Evolutionary conservation across 352 stramenopile genomes (phyloP).

Genomic region (Saprolegnia parasitica): DNA sequence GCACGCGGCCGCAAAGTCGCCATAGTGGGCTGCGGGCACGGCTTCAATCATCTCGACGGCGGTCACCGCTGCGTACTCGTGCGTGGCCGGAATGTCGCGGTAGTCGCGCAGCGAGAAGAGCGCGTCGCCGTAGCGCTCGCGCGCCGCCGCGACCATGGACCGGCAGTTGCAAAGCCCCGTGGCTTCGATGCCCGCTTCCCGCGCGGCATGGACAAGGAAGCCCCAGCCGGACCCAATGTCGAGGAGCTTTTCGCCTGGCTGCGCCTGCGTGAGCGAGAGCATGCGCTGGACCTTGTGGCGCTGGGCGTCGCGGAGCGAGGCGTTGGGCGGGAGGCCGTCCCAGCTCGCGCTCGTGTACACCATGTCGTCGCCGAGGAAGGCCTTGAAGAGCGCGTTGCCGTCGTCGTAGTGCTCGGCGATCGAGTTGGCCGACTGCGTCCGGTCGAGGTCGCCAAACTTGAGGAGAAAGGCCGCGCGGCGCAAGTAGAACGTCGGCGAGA

Average conservation of each 20-base stretch:
- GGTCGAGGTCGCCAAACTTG: conserved; percentile 18
- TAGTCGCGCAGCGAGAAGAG: conserved; percentile 31
- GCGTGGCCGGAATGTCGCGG: conserved; percentile 32
- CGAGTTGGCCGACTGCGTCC: conserved; percentile 33
- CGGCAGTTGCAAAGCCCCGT: conserved; percentile 29
- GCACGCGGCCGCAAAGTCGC: conserved; percentile 34
- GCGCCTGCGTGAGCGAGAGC: conserved; percentile 31
- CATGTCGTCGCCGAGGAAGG: conserved; percentile 37
- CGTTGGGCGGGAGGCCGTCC: conserved; percentile 2
- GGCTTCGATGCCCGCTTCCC: conserved; percentile 32
- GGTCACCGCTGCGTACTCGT: conserved; percentile 34
- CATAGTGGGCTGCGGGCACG: conserved; percentile 31
- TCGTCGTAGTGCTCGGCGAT: conserved; percentile 39
- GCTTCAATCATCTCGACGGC: conserved; percentile 40
- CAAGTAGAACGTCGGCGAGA: conserved; percentile 19
- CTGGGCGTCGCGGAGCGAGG: conserved; percentile 20
- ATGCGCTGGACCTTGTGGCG: conserved; percentile 35
- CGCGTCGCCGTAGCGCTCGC: conserved; percentile 1
- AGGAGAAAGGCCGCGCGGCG: conserved; percentile 22
- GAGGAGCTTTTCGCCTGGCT: conserved; percentile 33
- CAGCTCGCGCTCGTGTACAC: conserved; percentile 36
- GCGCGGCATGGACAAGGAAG: conserved; percentile 32
- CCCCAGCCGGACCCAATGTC: conserved; percentile 37
- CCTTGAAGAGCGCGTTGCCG: conserved; percentile 36
- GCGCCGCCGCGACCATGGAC: conserved; percentile 18